Evolutionary conservation across 371 early-diverging fungal genomes (phyloP).

Genomic region (Mortierella sp.): DNA sequence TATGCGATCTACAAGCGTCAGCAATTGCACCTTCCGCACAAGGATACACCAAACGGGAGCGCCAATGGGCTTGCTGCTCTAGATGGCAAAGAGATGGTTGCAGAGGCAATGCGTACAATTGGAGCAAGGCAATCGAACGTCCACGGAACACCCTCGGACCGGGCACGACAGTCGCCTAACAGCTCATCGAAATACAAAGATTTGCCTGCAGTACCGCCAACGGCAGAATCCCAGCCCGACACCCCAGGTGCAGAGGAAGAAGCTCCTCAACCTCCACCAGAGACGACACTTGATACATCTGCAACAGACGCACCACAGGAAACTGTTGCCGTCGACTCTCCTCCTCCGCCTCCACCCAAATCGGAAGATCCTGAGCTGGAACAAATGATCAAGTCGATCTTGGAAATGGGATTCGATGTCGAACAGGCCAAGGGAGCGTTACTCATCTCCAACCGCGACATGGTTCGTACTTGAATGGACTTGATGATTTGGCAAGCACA

Average conservation of each 20-base stretch:
- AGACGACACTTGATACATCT: background rate
- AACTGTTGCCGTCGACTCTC: background rate
- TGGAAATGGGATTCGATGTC: slow-evolving; percentile 80
- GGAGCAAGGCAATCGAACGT: slow-evolving; percentile 39
- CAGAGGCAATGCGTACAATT: slow-evolving; percentile 55
- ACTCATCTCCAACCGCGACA: slow-evolving; percentile 64
- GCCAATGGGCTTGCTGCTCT: slow-evolving; percentile 16
- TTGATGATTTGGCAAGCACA: background rate
- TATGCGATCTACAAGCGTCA: slow-evolving; percentile 68
- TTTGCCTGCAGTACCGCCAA: slow-evolving; percentile 5
- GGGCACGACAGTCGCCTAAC: background rate
- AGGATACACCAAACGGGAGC: background rate
- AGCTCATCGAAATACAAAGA: background rate
- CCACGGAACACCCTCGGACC: background rate
- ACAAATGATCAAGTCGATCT: slow-evolving; percentile 63
- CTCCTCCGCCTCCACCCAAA: slow-evolving; percentile 22
- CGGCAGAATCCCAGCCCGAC: background rate
- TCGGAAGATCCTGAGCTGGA: slow-evolving; percentile 56
- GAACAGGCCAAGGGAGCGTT: slow-evolving; percentile 78
- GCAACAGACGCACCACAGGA: background rate
- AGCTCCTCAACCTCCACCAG: background rate
- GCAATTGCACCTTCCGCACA: slow-evolving; percentile 22
- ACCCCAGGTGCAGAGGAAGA: background rate
- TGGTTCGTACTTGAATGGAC: slow-evolving; percentile 52
- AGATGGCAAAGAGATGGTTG: slow-evolving; percentile 67